Percentiles rank a stretch among this genome's conserved stretches.
These are phyloP conservation scores for Syzygium malaccense DNA, from an alignment of 441 rosid genomes.

Conservation along the genomic window DNA sequence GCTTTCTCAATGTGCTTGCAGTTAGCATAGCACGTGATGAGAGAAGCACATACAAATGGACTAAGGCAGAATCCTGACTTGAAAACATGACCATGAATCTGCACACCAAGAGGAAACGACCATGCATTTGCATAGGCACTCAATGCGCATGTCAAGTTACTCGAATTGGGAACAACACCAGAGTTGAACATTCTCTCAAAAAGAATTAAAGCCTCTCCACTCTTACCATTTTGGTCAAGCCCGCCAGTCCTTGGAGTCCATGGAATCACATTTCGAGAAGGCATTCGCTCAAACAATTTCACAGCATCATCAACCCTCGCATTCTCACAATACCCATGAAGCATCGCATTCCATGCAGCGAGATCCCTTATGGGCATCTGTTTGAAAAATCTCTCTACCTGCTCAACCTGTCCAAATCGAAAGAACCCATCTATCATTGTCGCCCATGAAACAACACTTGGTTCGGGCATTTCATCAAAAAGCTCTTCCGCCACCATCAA, in stretches of 20 bases:
- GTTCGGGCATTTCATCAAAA: not conserved
- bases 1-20: not conserved
- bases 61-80: not conserved
- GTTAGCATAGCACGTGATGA: not conserved
- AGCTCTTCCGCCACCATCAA: not conserved
- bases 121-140: not conserved
- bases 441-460: not conserved
- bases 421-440: not conserved
- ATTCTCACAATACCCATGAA: too few species aligned
- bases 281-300: too few species aligned
- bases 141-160: not conserved
- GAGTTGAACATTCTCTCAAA: not conserved
- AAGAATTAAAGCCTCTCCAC: too few species aligned
- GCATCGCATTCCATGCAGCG: too few species aligned
- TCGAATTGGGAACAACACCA: not conserved
- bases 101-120: not conserved
- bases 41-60: not conserved
- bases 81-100: not conserved
- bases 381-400: too few species aligned
- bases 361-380: too few species aligned
- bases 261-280: too few species aligned
- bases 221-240: too few species aligned
- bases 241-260: too few species aligned
- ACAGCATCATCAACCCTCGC: too few species aligned
- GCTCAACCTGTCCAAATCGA: not conserved